phyloP scores from a whole-genome alignment of 805 yeast genomes.

The baker's yeast (Saccharomyces cerevisiae) region DNA sequence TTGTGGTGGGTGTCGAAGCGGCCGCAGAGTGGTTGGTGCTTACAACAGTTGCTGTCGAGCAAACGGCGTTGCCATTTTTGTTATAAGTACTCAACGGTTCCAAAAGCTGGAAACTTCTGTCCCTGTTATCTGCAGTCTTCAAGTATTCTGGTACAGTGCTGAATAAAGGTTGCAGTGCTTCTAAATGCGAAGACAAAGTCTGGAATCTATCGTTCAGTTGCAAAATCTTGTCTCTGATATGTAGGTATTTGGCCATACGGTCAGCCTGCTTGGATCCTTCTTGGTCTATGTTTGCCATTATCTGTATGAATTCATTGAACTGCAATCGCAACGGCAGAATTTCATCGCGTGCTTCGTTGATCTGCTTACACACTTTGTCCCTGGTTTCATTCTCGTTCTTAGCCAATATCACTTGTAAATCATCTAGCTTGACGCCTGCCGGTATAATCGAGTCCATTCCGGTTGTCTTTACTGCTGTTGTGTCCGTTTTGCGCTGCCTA shows the following conservation, averaged over 20 bases:
- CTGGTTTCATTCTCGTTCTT: not conserved
- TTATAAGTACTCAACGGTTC: slow-evolving; percentile 13
- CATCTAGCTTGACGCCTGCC: not conserved
- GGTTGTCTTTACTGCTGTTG: not conserved
- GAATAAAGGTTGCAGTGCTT: slow-evolving; percentile 19
- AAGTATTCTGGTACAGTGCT: slow-evolving; percentile 19
- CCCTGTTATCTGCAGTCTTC: slow-evolving; percentile 9
- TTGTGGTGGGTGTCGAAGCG: slow-evolving; percentile 8
- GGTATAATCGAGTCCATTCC: not conserved
- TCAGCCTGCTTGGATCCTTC: slow-evolving; percentile 2
- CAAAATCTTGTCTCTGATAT: slow-evolving; percentile 15
- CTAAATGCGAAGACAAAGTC: slow-evolving; percentile 16
- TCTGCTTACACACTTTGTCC: not conserved
- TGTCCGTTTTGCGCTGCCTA: not conserved
- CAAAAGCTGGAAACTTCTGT: slow-evolving; percentile 18
- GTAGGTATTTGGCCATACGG: slow-evolving; percentile 16
- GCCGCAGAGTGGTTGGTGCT: slow-evolving; percentile 3
- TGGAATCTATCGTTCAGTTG: slow-evolving; percentile 19
- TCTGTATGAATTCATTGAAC: slow-evolving; percentile 23
- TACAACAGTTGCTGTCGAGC: not conserved
- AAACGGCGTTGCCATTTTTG: slow-evolving; percentile 5
- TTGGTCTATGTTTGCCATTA: slow-evolving; percentile 17
- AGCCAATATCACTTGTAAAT: not conserved
- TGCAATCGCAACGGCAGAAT: slow-evolving; percentile 9
- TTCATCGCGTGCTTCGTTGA: not conserved